Conservation (phyloP, 2,329 filamentous ascomycete genomes). For the Neobulgaria alba region DNA sequence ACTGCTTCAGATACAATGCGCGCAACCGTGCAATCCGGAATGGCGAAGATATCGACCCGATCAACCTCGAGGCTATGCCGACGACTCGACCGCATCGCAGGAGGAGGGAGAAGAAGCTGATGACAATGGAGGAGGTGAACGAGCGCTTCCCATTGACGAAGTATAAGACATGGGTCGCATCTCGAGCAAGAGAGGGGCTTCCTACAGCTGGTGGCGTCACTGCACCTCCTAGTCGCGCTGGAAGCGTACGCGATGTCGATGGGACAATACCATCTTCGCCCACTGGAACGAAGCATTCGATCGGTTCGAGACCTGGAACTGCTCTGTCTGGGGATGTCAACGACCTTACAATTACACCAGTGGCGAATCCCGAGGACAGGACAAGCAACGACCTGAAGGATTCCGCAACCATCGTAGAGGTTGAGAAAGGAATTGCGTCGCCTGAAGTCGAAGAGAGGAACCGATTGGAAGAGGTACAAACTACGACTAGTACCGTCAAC, state of each 20-base stretch:
- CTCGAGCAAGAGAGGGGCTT: conserved; percentile 73
- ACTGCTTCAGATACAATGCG: conserved; percentile 97
- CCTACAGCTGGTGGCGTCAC: conserved; percentile 79
- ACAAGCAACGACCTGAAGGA: conserved; percentile 12
- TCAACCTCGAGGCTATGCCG: conserved; percentile 79
- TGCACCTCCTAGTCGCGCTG: conserved; percentile 61
- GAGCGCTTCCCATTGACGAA: conserved; percentile 92
- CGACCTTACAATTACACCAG: conserved; percentile 9
- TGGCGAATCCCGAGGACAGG: conserved; percentile 7
- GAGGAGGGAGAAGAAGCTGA: conserved; percentile 92
- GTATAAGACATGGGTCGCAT: conserved; percentile 90
- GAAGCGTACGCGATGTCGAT: conserved; percentile 62
- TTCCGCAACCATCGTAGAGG: conserved; percentile 3
- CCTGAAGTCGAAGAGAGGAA: conserved; percentile 22
- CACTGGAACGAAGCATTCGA: conserved; percentile 30
- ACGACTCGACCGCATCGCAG: conserved; percentile 63
- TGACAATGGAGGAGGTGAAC: conserved; percentile 99
- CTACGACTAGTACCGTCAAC: conserved; percentile 27
- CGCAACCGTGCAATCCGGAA: conserved; percentile 72
- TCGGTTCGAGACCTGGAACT: conserved; percentile 16
- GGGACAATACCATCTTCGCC: conserved; percentile 39
- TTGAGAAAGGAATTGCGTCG: conserved; percentile 18
- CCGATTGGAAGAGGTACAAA: conserved; percentile 22
- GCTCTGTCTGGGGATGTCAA: conserved; percentile 13
- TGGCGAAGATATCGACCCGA: conserved; percentile 76